phyloP scores from a whole-genome alignment of 768 basidiomycete genomes.

The Tricholoma terreum region DNA sequence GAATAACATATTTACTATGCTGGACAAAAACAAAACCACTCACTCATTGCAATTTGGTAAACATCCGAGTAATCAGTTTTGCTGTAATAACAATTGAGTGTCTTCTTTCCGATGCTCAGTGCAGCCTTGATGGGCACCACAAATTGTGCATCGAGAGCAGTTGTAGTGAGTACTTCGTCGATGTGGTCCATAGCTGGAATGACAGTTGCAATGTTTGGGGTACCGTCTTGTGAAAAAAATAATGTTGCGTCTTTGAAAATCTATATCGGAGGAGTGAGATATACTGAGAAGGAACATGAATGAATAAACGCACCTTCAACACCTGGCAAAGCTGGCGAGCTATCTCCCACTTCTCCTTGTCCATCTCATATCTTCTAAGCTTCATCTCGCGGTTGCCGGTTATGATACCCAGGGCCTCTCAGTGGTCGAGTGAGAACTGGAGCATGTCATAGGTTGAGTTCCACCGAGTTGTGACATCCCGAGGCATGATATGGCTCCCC shows the following conservation, averaged over 20 bases:
- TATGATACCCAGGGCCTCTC: constrained; percentile 19
- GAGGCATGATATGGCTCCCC: constrained; percentile 15
- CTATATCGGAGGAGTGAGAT: no score
- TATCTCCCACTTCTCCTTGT: not conserved
- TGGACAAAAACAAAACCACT: no score
- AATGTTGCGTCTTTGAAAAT: not conserved
- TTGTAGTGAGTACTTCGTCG: not conserved
- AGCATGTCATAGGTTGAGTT: constrained; percentile 35
- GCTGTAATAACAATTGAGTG: constrained; percentile 1
- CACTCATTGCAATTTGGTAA: not conserved
- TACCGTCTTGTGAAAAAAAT: not conserved
- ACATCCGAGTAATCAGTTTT: constrained; percentile 4
- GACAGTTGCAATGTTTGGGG: no score
- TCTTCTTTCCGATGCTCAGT: not conserved
- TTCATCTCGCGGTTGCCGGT: constrained; percentile 12
- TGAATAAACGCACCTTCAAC: not conserved
- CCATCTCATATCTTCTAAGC: not conserved
- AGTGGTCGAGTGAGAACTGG: constrained; percentile 21
- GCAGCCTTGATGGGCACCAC: not conserved
- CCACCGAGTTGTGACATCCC: constrained; percentile 32
- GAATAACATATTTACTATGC: no score
- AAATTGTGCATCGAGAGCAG: not conserved
- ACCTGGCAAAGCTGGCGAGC: no score
- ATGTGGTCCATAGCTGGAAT: not conserved
- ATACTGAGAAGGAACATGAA: not conserved